These are phyloP conservation scores for Saitozyma sp. DNA, from an alignment of 768 basidiomycete genomes.

Conservation along the genomic window DNA sequence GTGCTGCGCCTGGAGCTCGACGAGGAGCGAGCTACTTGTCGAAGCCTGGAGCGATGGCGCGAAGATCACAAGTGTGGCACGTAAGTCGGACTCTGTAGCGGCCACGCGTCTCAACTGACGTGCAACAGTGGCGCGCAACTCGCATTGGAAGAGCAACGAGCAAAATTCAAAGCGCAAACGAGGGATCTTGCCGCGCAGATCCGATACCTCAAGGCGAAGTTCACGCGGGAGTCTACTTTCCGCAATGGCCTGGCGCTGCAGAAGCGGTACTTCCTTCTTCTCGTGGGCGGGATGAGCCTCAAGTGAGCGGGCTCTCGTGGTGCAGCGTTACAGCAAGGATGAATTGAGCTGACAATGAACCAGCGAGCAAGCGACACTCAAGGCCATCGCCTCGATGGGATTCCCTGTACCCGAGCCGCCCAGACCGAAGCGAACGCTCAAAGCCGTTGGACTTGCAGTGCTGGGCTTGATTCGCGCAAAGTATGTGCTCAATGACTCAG, in stretches of 20 bases:
- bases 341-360: not conserved
- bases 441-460: conserved; percentile 44
- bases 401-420: conserved; percentile 36
- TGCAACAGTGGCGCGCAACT: not conserved
- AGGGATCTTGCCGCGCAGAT: conserved; percentile 78
- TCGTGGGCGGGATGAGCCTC: conserved; percentile 58
- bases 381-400: conserved; percentile 49
- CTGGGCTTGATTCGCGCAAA: conserved; percentile 36
- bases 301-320: conserved; percentile 26
- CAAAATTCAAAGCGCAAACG: conserved; percentile 35
- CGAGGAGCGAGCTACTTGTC: conserved; percentile 6
- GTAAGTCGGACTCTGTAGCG: conserved; percentile 53
- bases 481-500: conserved; percentile 17
- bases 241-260: conserved; percentile 76
- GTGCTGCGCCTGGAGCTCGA: conserved; percentile 21
- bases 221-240: conserved; percentile 77
- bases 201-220: conserved; percentile 86
- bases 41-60: conserved; percentile 56
- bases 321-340: not conserved
- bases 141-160: conserved; percentile 22
- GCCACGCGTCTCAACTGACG: not conserved
- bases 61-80: conserved; percentile 51
- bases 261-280: conserved; percentile 77
- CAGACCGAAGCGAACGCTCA: conserved; percentile 26
- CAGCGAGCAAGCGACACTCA: conserved; percentile 49